Base-by-base conservation (phyloP, 148 eudicot species). In the Spergularia bocconei region DNA sequence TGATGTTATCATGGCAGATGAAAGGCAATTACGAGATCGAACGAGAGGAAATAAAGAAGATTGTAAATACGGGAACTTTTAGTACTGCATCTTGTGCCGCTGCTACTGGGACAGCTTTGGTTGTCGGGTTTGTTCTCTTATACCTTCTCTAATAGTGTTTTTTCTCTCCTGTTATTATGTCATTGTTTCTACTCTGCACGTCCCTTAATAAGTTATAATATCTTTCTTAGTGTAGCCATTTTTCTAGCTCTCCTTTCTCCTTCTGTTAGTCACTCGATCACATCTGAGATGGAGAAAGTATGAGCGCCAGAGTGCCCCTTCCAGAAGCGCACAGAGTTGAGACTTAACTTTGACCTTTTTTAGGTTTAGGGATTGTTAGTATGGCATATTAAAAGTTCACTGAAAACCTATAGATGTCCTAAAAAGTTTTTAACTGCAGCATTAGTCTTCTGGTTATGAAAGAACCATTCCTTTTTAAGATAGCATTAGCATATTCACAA, bases 91-190 rank as follows among this genome's bases (percentile, higher is more conserved):
- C 93, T 72, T 89, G 88, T 79, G 78, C 86, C 82, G 98, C 98
- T 54, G 88, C 96, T 77, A 92, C 93, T 56, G 92, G 96, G 59
- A 86, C 91, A 56, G 77, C 91, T 76, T 83, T 95, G 77, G 72
- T 92, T 72, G 72, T 89, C 54, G 97, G 98, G 98, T 95, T 58
- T 39, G 87, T 84, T 76, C 71, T 52, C n/a, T 69, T 47, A 36
- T n/a, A 53, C 36, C 70, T 44, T 61, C 21, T 63, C 41, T 23
- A 51, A 69, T 15, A 51, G 12, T 47, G 23, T 12, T 41, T 56
- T 44, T n/a, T 59, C 15, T 69, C 38, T 62, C 0, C 36, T 29
- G 36, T 29, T 29, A 29, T 63, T 70, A 25, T 25, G 48, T 72
- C 50, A 56, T 72, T 20, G 39, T 25, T 23, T 36, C 66, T 23